phyloP scores from a whole-genome alignment of 805 yeast genomes.

The Torulaspora microellipsoides region DNA sequence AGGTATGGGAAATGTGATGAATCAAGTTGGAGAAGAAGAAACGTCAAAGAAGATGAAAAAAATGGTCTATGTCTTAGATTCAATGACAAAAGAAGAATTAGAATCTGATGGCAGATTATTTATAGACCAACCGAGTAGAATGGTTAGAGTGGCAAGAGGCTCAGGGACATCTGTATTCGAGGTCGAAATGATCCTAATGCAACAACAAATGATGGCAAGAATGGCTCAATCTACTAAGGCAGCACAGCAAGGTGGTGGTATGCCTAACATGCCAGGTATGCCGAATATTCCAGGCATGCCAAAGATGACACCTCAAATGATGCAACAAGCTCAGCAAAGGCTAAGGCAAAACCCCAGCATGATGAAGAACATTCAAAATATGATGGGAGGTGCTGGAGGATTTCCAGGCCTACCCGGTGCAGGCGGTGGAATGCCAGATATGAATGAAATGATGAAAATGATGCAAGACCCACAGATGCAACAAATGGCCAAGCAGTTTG shows the following conservation, averaged over 20 bases:
- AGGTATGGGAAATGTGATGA: slow-evolving; percentile 80
- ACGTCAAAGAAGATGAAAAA: slow-evolving; percentile 76
- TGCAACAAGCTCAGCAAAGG: slow-evolving; percentile 53
- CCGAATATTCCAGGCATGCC: slow-evolving; percentile 52
- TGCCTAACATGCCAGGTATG: slow-evolving; percentile 62
- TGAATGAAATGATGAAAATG: slow-evolving; percentile 60
- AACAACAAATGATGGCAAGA: slow-evolving; percentile 88
- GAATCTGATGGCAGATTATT: slow-evolving; percentile 85
- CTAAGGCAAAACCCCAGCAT: slow-evolving; percentile 68
- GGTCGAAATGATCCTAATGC: slow-evolving; percentile 87
- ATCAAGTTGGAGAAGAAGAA: slow-evolving; percentile 88
- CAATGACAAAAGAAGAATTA: slow-evolving; percentile 89
- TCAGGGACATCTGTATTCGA: slow-evolving; percentile 90
- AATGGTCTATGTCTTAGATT: slow-evolving; percentile 89
- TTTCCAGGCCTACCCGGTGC: slow-evolving; percentile 34
- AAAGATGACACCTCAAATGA: slow-evolving; percentile 37
- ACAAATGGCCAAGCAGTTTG: slow-evolving; percentile 48
- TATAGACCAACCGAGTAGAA: slow-evolving; percentile 74
- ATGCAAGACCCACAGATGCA: slow-evolving; percentile 47
- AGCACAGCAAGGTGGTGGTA: slow-evolving; percentile 38
- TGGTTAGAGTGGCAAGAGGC: slow-evolving; percentile 88
- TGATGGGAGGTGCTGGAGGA: slow-evolving; percentile 44
- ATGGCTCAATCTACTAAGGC: slow-evolving; percentile 75
- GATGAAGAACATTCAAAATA: slow-evolving; percentile 69
- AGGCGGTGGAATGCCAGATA: slow-evolving; percentile 63